Percentiles rank a stretch among this genome's conserved stretches.
Evolutionary conservation across 106 monocot species (phyloP).

Genomic region (Gastrodia elata): DNA sequence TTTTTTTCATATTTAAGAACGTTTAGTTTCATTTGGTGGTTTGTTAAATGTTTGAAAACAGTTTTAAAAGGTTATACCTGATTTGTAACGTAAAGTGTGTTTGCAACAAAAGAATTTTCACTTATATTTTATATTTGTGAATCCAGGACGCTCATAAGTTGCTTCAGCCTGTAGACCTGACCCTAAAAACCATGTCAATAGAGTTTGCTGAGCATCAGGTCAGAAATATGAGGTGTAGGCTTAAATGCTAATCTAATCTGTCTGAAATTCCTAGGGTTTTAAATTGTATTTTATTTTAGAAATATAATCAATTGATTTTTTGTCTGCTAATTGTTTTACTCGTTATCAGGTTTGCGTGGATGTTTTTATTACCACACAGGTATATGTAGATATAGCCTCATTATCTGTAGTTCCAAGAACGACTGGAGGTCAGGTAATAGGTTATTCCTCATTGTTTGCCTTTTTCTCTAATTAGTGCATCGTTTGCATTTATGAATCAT

Average conservation of each 20-base stretch:
- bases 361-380: conserved; percentile 76
- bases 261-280: not conserved
- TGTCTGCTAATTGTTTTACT: not conserved
- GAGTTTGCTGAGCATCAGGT: conserved; percentile 99
- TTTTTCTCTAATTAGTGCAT: not conserved
- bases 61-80: not conserved
- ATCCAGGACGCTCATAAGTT: conserved; percentile 87
- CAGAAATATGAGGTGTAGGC: not conserved
- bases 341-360: conserved; percentile 83
- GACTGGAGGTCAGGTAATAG: conserved; percentile 85
- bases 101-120: not conserved
- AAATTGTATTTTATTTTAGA: conserved; percentile 3
- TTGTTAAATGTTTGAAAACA: not conserved
- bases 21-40: not conserved
- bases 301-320: not conserved
- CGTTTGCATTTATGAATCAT: not conserved
- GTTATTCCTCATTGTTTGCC: not conserved
- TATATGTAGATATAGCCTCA: conserved; percentile 81
- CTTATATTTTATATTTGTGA: conserved; percentile 8
- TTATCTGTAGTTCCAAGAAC: conserved; percentile 67
- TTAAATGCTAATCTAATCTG: not conserved
- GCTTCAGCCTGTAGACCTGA: conserved; percentile 87
- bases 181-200: conserved; percentile 83
- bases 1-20: not conserved
- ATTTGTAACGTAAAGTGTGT: not conserved